Percentiles rank a stretch among this genome's conserved stretches.
These are phyloP conservation scores for Neonectria coccinea DNA, from an alignment of 2,329 filamentous ascomycete genomes.

Conservation along the genomic window DNA sequence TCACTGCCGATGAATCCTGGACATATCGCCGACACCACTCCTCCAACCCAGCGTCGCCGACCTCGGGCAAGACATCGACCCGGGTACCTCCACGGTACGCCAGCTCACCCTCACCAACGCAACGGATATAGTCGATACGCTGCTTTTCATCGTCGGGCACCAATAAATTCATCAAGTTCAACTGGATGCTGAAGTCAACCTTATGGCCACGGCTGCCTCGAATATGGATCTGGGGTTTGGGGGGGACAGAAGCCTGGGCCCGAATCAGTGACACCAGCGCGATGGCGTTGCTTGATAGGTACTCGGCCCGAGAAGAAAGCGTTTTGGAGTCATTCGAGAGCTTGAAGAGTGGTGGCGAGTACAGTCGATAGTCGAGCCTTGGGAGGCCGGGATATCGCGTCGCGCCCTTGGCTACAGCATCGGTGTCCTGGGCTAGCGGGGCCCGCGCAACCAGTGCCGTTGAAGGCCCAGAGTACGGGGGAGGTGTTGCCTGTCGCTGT, in stretches of 20 bases:
- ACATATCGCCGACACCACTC: slow-evolving; percentile 63
- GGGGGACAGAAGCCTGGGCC: slow-evolving; percentile 63
- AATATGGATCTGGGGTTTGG: slow-evolving; percentile 66
- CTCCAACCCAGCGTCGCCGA: slow-evolving; percentile 58
- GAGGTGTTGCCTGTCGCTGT: slow-evolving; percentile 29
- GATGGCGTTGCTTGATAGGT: slow-evolving; percentile 59
- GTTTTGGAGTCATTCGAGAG: slow-evolving; percentile 62
- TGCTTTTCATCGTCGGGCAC: slow-evolving; percentile 58
- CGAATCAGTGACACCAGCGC: slow-evolving; percentile 61
- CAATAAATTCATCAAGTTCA: slow-evolving; percentile 67
- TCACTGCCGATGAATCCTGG: slow-evolving; percentile 58
- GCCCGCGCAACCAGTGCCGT: slow-evolving; percentile 9
- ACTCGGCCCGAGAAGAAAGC: slow-evolving; percentile 60
- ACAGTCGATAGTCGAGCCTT: slow-evolving; percentile 63
- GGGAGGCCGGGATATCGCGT: slow-evolving; percentile 61
- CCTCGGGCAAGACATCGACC: slow-evolving; percentile 57
- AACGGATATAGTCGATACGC: slow-evolving; percentile 66
- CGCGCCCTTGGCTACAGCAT: slow-evolving; percentile 28
- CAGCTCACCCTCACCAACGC: slow-evolving; percentile 61
- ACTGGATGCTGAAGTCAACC: slow-evolving; percentile 64
- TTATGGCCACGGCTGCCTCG: slow-evolving; percentile 57
- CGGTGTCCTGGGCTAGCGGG: slow-evolving; percentile 7
- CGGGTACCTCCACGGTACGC: slow-evolving; percentile 62
- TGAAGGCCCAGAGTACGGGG: slow-evolving; percentile 42
- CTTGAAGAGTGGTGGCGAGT: slow-evolving; percentile 64